Evolutionary conservation across 2,329 filamentous ascomycete genomes (phyloP), one percentile per base, ranked within the genome.

Genomic region (Pseudogymnoascus pannorum): DNA sequence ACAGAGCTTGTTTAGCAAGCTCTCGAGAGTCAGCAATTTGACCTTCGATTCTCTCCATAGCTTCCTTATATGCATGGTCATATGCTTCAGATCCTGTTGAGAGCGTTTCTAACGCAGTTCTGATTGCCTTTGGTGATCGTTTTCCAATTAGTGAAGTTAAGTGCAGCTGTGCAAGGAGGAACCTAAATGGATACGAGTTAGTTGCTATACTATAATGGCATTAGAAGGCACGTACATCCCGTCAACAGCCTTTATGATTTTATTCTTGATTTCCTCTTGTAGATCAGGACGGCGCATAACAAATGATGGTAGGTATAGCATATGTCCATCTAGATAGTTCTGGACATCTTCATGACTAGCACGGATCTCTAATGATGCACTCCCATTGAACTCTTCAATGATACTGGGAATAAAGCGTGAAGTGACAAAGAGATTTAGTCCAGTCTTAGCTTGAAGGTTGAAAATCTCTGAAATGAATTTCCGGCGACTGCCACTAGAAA

Each of bases 21-120:
- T 70, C 58, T 4, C 36, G 33, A 7, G 71, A 65, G 2, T 70
- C 72, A 0, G 54, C 0, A 0, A 64, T 14, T 48, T 81, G 77
- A 0, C 64, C 61, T 16, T 72, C 54, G 18, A 81, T 78, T 14
- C 77, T 69, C 1, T 73, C 24, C 67, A 81, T 75, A 0, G 74
- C 72, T 0, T 73, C 62, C 0, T 71, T 59, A 35, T 82, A 83
- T 0, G 74, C 74, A 9, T 64, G 4, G 8, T 76, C 66, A 5
- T 76, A 73, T 1, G 68, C 70, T 5, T 66, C 59, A 3, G 66
- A 64, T 2, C 71, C 73, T 11, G 35, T 70, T 0, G 68, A 64
- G 0, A 79, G 63, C 0, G 61, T 66, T 20, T 59, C 11, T 2
- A 80, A 62, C 1, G 71, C 67, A 0, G 18, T 60, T 26, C 64